A percentile compares a stretch with the other conserved stretches of the same genome.
Evolutionary conservation across 345 rosid genomes (phyloP).

Genomic region (Eucalyptus fibrosa): DNA sequence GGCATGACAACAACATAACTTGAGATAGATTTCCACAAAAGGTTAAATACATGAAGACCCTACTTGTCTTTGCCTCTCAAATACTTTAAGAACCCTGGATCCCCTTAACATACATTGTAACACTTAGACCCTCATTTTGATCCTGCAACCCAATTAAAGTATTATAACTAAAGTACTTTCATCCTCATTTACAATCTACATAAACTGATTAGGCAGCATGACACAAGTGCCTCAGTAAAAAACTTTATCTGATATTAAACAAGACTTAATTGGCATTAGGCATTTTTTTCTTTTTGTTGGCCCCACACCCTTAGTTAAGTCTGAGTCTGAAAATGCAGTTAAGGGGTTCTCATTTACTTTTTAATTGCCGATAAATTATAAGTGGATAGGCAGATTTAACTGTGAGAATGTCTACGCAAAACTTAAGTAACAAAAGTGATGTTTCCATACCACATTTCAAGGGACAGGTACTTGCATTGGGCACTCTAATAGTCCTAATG

Average conservation of each 20-base stretch:
- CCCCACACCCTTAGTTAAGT: not conserved
- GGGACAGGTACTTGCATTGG: not conserved
- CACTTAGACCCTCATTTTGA: not conserved
- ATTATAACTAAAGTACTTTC: not conserved
- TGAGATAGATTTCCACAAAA: not conserved
- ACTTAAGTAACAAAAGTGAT: not conserved
- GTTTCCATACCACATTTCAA: not conserved
- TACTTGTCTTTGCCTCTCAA: not conserved
- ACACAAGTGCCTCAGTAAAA: not conserved
- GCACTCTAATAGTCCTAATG: not conserved
- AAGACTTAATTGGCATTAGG: not conserved
- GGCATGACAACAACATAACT: not conserved
- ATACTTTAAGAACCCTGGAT: not conserved
- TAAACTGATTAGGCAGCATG: not conserved
- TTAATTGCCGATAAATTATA: not conserved
- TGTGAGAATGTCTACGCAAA: not conserved
- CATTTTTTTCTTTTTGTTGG: not conserved
- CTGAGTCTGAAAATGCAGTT: not conserved
- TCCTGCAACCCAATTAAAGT: not conserved
- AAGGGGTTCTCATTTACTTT: not conserved
- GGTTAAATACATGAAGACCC: not conserved
- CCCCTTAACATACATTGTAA: not conserved
- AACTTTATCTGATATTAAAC: not conserved
- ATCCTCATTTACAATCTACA: not conserved
- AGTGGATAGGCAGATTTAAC: not conserved